A percentile compares a stretch with the other conserved stretches of the same genome.
Conservation (phyloP, 345 rosid species). For the Luvunga scandens region DNA sequence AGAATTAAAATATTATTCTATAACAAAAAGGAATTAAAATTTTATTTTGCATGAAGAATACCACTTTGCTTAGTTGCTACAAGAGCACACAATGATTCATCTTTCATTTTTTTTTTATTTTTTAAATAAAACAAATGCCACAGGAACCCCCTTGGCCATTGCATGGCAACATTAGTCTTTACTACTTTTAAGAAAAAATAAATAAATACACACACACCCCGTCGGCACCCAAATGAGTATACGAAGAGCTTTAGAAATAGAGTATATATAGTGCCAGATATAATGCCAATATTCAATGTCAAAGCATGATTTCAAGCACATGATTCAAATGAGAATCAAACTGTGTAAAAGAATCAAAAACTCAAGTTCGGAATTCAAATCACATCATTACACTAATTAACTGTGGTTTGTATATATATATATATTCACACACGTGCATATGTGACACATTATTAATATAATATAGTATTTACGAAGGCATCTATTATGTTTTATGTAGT, state of each 20-base stretch:
- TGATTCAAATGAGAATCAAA: neutral
- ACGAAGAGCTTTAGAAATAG: neutral
- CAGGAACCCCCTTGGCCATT: too few relatives aligned
- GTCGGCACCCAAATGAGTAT: neutral
- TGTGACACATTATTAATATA: neutral
- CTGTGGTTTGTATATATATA: neutral
- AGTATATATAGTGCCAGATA: neutral
- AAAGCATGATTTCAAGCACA: neutral
- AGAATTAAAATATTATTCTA: neutral
- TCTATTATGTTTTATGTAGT: neutral
- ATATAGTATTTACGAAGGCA: neutral
- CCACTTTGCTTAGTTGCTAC: constrained; percentile 3
- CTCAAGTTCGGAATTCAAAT: neutral
- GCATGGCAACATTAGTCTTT: too few relatives aligned
- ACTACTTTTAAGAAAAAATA: too few relatives aligned
- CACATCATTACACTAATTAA: neutral
- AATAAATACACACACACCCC: too few relatives aligned
- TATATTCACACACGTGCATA: constrained; percentile 12
- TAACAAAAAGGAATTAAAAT: neutral
- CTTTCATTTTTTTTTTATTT: neutral
- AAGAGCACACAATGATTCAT: neutral
- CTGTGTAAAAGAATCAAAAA: neutral
- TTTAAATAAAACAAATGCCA: too few relatives aligned
- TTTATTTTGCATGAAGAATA: constrained; percentile 15
- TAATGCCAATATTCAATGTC: neutral